Base-by-base conservation (phyloP, 2,329 filamentous ascomycete species). In the Drechslera avenae region DNA sequence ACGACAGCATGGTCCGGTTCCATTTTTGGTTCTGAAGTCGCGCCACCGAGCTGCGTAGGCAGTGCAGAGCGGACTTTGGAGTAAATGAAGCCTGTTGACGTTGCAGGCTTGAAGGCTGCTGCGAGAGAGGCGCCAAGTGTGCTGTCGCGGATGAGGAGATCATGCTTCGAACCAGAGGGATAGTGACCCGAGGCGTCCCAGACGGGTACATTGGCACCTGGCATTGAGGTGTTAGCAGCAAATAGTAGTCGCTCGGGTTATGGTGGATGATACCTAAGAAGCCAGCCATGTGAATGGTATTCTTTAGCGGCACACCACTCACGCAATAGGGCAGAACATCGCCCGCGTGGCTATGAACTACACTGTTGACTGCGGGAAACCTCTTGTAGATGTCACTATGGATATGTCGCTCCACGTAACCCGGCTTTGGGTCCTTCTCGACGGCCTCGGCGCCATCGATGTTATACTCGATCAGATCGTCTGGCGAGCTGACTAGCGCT, bases 371-470 rank as follows among this genome's bases (percentile, higher is more conserved):
- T 4, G 63, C 67, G 0, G 70, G 71, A 57, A 76, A 79, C 34
- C 68, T 67, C 60, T 77, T 78, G 60, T 78, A 78, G 13, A 79
- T 75, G 46, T 75, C 73, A 46, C 68, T 70, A 61, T 80, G 78
- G 42, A 79, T 77, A 58, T 71, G 74, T 14, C 77, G 67, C 61
- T 80, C 78, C 4, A 71, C 49, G 47, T 75, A 79, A 6, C 69
- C 69, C 1, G 56, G 57, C 39, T 64, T 69, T 12, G 57, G 62
- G 18, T 70, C 46, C 41, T 72, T 72, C 50, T 74, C 71, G 0
- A 74, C 68, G 4, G 66, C 54, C 14, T 57, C 66, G 1, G 73
- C 76, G 49, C 78, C 73, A 4, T 73, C 69, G 30, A 79, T 67
- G 14, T 71, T 66, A 61, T 79, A 79, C 53, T 78, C 75, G 39